Evolutionary conservation across 176 grass and related monocot species (phyloP).

Genomic region (Eragrostis curvula): DNA sequence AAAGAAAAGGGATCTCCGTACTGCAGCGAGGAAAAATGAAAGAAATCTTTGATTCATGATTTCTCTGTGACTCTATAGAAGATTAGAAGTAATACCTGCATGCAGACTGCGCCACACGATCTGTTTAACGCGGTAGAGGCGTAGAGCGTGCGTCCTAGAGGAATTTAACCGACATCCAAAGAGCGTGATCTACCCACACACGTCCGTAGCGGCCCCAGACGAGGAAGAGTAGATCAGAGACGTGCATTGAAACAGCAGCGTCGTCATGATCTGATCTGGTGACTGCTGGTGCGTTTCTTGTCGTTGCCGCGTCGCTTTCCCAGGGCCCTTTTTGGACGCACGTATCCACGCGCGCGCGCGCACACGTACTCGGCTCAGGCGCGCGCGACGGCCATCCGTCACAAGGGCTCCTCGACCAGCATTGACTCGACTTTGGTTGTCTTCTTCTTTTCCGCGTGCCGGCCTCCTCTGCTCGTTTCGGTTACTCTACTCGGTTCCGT

Average conservation of each 20-base stretch:
- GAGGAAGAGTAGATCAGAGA: neutral
- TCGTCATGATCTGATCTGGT: neutral
- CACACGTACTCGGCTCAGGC: neutral
- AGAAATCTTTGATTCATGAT: too few relatives aligned
- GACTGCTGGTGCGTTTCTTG: neutral
- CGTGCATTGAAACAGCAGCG: neutral
- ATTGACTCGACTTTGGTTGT: neutral
- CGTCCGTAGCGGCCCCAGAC: neutral
- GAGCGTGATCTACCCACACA: slow-evolving; percentile 13
- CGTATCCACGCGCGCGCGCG: neutral
- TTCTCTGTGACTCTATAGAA: too few relatives aligned
- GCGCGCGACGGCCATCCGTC: neutral
- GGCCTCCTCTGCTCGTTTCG: neutral
- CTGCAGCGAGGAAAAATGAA: too few relatives aligned
- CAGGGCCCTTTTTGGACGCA: neutral
- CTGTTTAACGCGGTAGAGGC: too few relatives aligned
- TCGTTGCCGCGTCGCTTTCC: slow-evolving; percentile 9
- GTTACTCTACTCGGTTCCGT: neutral
- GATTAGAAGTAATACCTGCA: too few relatives aligned
- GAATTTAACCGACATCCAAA: neutral
- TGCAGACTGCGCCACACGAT: too few relatives aligned
- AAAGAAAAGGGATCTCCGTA: too few relatives aligned
- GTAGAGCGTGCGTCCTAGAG: too few relatives aligned
- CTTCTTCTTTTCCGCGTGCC: neutral
- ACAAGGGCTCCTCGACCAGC: too few relatives aligned